Conservation (phyloP, 139 green algal genomes). For the Nannochloris sp. region DNA sequence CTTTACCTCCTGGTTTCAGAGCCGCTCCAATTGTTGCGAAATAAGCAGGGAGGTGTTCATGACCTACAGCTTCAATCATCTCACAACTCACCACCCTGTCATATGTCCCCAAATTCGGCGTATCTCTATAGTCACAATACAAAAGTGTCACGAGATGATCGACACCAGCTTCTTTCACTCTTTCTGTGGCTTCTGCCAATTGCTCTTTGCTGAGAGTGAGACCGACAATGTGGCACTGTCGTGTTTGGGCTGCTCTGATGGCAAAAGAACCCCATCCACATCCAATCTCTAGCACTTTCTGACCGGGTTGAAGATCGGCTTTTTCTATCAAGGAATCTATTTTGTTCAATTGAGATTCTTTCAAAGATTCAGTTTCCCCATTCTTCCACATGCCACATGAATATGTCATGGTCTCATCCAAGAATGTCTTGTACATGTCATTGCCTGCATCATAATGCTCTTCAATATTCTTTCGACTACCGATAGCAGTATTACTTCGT, state of each 20-base stretch:
- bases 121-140: slow-evolving; percentile 88
- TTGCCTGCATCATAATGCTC: slow-evolving; percentile 97
- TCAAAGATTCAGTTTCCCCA: slow-evolving; percentile 3
- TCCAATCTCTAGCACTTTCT: slow-evolving; percentile 92
- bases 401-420: slow-evolving; percentile 94
- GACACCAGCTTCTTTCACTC: slow-evolving; percentile 72
- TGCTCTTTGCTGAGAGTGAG: slow-evolving; percentile 89
- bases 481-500: slow-evolving; percentile 68
- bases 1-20: slow-evolving; percentile 67
- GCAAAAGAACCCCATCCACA: slow-evolving; percentile 94
- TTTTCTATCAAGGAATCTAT: slow-evolving; percentile 71
- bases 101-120: slow-evolving; percentile 46
- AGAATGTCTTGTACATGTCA: slow-evolving; percentile 83
- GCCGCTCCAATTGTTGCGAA: slow-evolving; percentile 58
- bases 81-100: slow-evolving; percentile 83
- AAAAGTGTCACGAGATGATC: slow-evolving; percentile 67
- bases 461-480: slow-evolving; percentile 84
- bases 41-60: slow-evolving; percentile 81
- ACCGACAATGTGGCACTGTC: slow-evolving; percentile 38
- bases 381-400: slow-evolving; percentile 55
- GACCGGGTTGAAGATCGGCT: slow-evolving; percentile 28
- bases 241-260: slow-evolving; percentile 59
- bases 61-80: slow-evolving; percentile 97
- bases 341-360: slow-evolving; percentile 68
- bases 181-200: slow-evolving; percentile 65